A percentile compares a stretch with the other conserved stretches of the same genome.
phyloP scores from a whole-genome alignment of 2,329 filamentous ascomycete genomes.

The Cadophora sp. region DNA sequence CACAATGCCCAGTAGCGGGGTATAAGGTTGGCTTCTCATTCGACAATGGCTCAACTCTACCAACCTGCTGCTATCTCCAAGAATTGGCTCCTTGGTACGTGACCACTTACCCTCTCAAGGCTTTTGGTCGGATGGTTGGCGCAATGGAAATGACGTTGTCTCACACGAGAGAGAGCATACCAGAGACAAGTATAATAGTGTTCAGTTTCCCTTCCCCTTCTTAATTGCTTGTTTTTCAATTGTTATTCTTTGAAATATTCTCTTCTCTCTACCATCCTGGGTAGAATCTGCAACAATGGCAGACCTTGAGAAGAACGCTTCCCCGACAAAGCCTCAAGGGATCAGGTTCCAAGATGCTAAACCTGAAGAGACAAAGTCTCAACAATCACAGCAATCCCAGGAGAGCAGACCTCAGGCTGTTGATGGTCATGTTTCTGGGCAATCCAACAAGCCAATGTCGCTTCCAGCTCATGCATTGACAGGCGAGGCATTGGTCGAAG shows the following conservation, averaged over 20 bases:
- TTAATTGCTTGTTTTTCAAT: conserved; percentile 8
- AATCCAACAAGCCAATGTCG: conserved; percentile 60
- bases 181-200: conserved; percentile 2
- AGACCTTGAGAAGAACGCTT: conserved; percentile 6
- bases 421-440: conserved; percentile 50
- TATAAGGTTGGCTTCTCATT: conserved; percentile 1
- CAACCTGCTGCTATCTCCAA: conserved; percentile 5
- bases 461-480: conserved; percentile 68
- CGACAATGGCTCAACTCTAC: neutral
- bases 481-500: conserved; percentile 56
- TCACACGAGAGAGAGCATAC: neutral
- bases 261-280: neutral
- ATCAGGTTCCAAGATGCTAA: conserved; percentile 12
- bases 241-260: neutral
- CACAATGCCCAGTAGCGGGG: conserved; percentile 1
- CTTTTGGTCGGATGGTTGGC: conserved; percentile 1
- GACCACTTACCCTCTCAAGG: neutral
- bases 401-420: conserved; percentile 4
- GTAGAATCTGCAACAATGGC: conserved; percentile 10
- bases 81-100: conserved; percentile 8
- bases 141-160: conserved; percentile 14
- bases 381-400: conserved; percentile 6
- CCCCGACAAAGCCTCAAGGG: conserved; percentile 1
- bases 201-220: neutral
- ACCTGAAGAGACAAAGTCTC: neutral